Evolutionary conservation across 169 alveolate species (phyloP), one percentile per base, ranked within the genome.

Genomic region (Eimeria maxima): DNA sequence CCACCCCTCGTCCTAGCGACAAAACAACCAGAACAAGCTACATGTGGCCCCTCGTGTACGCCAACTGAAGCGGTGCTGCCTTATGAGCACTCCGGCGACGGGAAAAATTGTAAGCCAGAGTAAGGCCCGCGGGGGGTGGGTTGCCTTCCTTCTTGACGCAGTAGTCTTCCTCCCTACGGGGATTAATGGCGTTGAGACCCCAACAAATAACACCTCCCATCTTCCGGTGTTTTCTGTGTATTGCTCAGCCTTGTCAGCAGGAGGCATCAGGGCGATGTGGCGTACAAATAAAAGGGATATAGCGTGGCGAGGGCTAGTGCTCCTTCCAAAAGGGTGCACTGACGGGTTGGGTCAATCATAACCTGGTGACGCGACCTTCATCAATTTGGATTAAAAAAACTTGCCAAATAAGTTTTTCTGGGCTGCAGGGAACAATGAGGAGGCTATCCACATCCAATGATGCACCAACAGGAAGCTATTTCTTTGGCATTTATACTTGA

Each of bases 221-320:
- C 57, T 29, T 38, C 24, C 53, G 22, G 33, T 42, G 29, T 3
- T 7, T 44, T 44, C 60, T 78, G 60, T 50, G 5, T 78, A 27
- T 78, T 0, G n/a, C 89, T 78, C 67, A 78, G 89, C 89, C 7
- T 8, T 24, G 57, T 7, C 92, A 24, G 20, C 57, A 44, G 65
- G 71, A 18, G 67, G 92, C 3, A 45, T 84, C 4, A 33, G 78
- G 55, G 92, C 92, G 14, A 84, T 84, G 71, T 84, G 92, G 92
- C 53, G 76, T 33, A 84, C 71, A 22, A 29, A 50, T 53, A n/a
- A 11, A 14, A 57, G 29, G 16, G 71, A 84, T 55, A 24, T 10
- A 29, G 50, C 92, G 20, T 84, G 74, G 76, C 76, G 78, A 29
- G 92, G 92, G 92, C 92, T 84, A 33, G 76, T 84, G 33, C 16